Evolutionary conservation across 768 basidiomycete species (phyloP), one percentile per base, ranked within the genome.

Genomic region (Mycena pura): DNA sequence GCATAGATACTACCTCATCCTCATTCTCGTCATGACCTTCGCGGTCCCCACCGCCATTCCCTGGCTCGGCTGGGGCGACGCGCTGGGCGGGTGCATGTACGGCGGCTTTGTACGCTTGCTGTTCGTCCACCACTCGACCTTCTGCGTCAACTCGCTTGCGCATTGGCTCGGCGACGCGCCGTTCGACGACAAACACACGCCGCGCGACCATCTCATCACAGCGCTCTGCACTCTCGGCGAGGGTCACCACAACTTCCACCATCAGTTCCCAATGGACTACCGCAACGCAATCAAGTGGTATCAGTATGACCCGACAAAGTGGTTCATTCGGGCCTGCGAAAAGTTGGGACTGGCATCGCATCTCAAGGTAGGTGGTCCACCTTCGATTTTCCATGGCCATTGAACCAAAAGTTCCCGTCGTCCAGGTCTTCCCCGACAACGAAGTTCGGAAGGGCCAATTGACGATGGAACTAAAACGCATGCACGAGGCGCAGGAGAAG

Each of bases 231-330:
- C 95, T 34, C 89, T 95, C 69, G 95, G 95, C 50, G 95, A 97
- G 76, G 95, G 95, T n/a, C 96, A 97, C 79, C 95, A 97, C 82
- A 97, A 97, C 77, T 96, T 96, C 86, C 95, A 97, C 78, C 95
- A 97, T 62, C 81, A 88, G 71, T 96, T 96, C n/a, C n/a, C n/a
- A n/a, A n/a, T n/a, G n/a, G n/a, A n/a, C n/a, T n/a, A n/a, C n/a
- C n/a, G n/a, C n/a, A 96, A 96, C 70, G 95, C 95, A 54, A 93
- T 96, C 82, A 93, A 82, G 75, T 94, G 92, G 92, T 92, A 91
- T 76, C 92, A 94, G 73, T 94, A 94, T 69, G 92, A 94, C 72
- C 93, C 92, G 17, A 94, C 92, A 38, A 94, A 94, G 75, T 95
- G 93, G 93, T 91, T 93, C 79, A 95, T 94, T 77, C 82, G 80